Conservation (phyloP, 164 flowering plant species). For the Buxus sempervirens region DNA sequence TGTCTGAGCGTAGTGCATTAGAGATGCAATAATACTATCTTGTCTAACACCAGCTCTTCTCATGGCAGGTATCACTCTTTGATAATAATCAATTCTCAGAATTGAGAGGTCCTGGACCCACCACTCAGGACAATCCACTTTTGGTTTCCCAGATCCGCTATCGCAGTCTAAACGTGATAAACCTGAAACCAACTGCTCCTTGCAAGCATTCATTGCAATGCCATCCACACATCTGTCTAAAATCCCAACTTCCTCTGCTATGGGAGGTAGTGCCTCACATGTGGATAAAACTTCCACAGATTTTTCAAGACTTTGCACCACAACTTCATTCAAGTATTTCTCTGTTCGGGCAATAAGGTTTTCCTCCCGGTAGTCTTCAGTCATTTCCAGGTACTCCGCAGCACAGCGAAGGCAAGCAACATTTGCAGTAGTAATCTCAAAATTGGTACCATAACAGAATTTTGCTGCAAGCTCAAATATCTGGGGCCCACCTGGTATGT, state of each 20-base stretch:
- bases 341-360: constrained; percentile 59
- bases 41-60: constrained; percentile 39
- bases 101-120: constrained; percentile 67
- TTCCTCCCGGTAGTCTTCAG: constrained; percentile 57
- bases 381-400: constrained; percentile 74
- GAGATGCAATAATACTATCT: constrained; percentile 44
- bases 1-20: constrained; percentile 62
- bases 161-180: constrained; percentile 44
- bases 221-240: constrained; percentile 52
- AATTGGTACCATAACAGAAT: constrained; percentile 69
- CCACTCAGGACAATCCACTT: constrained; percentile 47
- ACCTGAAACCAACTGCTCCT: constrained; percentile 60
- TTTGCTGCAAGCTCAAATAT: constrained; percentile 62
- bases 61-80: constrained; percentile 55
- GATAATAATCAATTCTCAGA: constrained; percentile 45
- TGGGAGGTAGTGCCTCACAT: constrained; percentile 41
- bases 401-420: constrained; percentile 60
- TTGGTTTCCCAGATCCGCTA: constrained; percentile 33
- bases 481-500: constrained; percentile 59
- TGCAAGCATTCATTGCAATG: constrained; percentile 54
- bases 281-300: constrained; percentile 50
- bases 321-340: constrained; percentile 47
- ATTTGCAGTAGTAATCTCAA: constrained; percentile 57
- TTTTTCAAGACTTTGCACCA: constrained; percentile 45
- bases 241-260: constrained; percentile 52